Base-by-base conservation (phyloP, 2,329 filamentous ascomycete species). In the Orbilia javanica region DNA sequence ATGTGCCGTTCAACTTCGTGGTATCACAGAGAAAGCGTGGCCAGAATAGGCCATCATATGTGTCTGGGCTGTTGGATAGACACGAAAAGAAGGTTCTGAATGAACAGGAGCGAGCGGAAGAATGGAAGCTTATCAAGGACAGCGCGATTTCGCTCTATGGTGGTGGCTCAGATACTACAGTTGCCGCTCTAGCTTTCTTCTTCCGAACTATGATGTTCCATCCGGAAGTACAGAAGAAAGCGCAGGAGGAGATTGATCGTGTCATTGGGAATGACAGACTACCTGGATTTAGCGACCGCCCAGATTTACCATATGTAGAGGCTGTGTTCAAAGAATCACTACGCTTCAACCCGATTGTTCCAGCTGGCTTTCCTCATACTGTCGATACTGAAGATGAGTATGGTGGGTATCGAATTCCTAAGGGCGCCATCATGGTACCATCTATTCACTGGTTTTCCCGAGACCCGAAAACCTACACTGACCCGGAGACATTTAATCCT, bases 241-340 rank as follows among this genome's bases (percentile, higher is more conserved):
- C 87, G 0, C 86, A 87, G 73, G 84, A 84, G 20, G 87, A 84
- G 81, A 74, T 89, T 3, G 87, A 89, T 79, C 81, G 83, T 0
- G 85, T 88, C 1, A 83, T 90, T 1, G 88, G 88, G 1, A 80
- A 83, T 0, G 73, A 84, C 10, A 84, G 88, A 1, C 84, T 85
- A 7, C 88, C 88, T 0, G 82, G 81, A 18, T 87, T 86, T 81
- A 84, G 86, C 34, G 88, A 90, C 80, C 84, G 85, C n/a, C 81
- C 84, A 0, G 82, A 84, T 3, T 81, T 90, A 11, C 88, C 88
- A 0, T 90, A 90, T 80, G 81, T 89, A 44, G 84, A 85, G 22
- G 87, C 87, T 1, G 84, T 88, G 8, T 85, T 89, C 22, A 89
- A 89, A 76, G 89, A 90, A 79, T 85, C 87, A 0, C 82, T 89